Base-by-base conservation (phyloP, 345 rosid species). In the Eutrema heterophyllum region DNA sequence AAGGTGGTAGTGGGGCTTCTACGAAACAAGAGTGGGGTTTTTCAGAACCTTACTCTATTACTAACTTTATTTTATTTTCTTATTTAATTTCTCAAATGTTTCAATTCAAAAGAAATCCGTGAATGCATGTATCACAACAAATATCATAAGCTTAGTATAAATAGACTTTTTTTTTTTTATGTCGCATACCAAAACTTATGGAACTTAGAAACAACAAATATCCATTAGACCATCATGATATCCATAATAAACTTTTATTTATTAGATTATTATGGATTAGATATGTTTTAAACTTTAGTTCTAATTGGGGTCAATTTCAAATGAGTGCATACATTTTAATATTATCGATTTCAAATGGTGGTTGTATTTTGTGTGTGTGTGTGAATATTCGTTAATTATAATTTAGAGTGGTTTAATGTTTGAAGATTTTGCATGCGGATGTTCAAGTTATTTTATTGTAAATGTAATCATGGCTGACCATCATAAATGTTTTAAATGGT, bases 1-100 rank as follows among this genome's bases (percentile, higher is more conserved):
- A 53, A 45, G 71, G 39, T 69, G 52, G 18, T 63, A 69, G 80
- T 76, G 71, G 80, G 71, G 75, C 57, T 9, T 62, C 71, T 76
- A 62, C 27, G 44, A 45, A 75, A 70, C 70, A 57, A 69, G 75
- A 70, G 75, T 68, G 63, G 75, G 79, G 64, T 2, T 62, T 69
- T 63, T 69, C 15, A 44, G 36, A 76, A 76, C 70, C 70, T 62
- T 53, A 62, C 74, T 62, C 64, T 76, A 68, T 52, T 69, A 62
- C 41, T 44, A 35, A 69, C 59, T 68, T 14, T 49, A 30, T 32
- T 32, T 9, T 35, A n/a, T 15, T 59, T 58, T 39, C 38, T 44
- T 7, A 12, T 35, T 15, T 21, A 44, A 36, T 21, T 58, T 57
- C 9, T 11, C n/a, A 35, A n/a, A 64, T 44, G 46, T 67, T 67